These are phyloP conservation scores for Dalbergia oliveri DNA, from an alignment of 306 rosid genomes.

Conservation along the genomic window DNA sequence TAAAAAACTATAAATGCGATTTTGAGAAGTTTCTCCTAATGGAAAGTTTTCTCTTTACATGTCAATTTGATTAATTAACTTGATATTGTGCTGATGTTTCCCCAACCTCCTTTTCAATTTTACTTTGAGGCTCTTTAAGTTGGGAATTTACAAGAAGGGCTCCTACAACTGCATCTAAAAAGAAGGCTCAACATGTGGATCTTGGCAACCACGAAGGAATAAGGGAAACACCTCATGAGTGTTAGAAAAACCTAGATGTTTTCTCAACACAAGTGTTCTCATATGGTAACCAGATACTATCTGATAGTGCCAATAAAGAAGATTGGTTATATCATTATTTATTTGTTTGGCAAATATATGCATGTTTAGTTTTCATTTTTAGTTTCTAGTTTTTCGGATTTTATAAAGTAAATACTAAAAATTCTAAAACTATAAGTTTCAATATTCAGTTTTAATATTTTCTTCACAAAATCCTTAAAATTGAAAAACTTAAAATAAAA, in stretches of 20 bases:
- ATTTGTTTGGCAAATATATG: conserved; percentile 46
- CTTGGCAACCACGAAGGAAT: conserved; percentile 2
- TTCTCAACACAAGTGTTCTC: not conserved
- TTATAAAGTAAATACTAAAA: too few relatives aligned
- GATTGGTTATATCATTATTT: too few relatives aligned
- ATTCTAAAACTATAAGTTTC: too few relatives aligned
- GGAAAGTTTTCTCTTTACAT: not conserved
- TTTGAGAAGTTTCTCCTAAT: not conserved
- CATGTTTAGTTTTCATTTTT: too few relatives aligned
- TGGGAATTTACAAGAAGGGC: conserved; percentile 41
- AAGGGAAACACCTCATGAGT: conserved; percentile 39
- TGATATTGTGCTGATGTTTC: not conserved
- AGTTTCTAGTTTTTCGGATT: too few relatives aligned
- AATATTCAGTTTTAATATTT: too few relatives aligned
- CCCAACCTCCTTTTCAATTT: conserved; percentile 4
- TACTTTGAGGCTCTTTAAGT: conserved; percentile 32
- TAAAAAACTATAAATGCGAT: too few relatives aligned
- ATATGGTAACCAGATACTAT: too few relatives aligned
- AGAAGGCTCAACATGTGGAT: conserved; percentile 40
- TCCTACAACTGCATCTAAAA: conserved; percentile 21
- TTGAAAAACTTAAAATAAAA: too few relatives aligned
- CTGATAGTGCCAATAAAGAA: too few relatives aligned
- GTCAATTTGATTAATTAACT: conserved; percentile 27
- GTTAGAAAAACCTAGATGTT: conserved; percentile 38
- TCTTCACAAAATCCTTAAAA: too few relatives aligned